Evolutionary conservation across 1,284 basidiomycete species (phyloP), one percentile per base, ranked within the genome.

Genomic region (Ganoderma boninense): DNA sequence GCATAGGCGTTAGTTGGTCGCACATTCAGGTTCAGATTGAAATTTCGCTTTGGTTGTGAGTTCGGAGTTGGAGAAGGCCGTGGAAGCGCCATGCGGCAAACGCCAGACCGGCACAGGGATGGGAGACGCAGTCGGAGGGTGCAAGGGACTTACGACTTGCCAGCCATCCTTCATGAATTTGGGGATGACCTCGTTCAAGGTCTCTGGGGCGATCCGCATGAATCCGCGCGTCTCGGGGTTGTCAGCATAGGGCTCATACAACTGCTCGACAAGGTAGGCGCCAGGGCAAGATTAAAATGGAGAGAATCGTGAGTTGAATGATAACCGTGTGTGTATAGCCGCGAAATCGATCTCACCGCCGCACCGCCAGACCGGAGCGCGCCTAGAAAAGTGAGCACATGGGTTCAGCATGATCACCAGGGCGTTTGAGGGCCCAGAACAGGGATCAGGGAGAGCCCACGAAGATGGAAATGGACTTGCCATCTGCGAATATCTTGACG

Each of bases 401-500:
- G 57, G 44, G n/a, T 5, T 65, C 71, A 35, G 67, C 69, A 38
- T 59, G 38, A 26, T 43, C 60, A 43, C n/a, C 62, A 56, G 62
- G 56, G 49, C 59, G 23, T 11, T 42, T 11, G 44, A 59, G 13
- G 23, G 29, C 40, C 43, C 13, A 29, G 43, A 49, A 38, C 14
- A 42, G 44, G n/a, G n/a, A 35, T 3, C 43, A 29, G 35, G 32
- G 38, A 38, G 26, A 20, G 42, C 32, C 8, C 44, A 29, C 49
- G 16, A 67, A 40, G 60, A 40, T 49, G 60, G 44, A 16, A 65
- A 59, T 49, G 26, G 67, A 68, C 79, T 74, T 79, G 90, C 93
- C 94, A 80, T 96, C 95, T 20, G 92, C 93, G 80, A 97, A 96
- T 14, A 98, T 91, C 81, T 98, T 98, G 74, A 97, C 92, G 69